phyloP scores from a whole-genome alignment of 2,329 filamentous ascomycete genomes.

The Verticillium tricorpus region DNA sequence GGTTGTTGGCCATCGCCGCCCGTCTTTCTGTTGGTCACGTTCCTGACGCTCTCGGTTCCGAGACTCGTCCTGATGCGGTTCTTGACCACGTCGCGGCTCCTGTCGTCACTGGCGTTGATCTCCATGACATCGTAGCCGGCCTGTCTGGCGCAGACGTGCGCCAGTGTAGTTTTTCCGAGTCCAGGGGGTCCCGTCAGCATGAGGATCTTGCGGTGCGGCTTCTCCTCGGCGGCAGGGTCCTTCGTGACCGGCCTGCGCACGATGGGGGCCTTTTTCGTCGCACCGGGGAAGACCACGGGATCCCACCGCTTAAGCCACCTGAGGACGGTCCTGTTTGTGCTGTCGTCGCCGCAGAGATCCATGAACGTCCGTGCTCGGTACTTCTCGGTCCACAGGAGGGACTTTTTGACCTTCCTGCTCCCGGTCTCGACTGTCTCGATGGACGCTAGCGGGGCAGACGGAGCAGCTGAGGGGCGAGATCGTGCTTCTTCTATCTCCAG shows the following conservation, averaged over 20 bases:
- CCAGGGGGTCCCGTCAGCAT: conserved; percentile 89
- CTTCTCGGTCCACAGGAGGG: conserved; percentile 91
- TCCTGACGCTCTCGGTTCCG: conserved; percentile 89
- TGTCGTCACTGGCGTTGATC: conserved; percentile 96
- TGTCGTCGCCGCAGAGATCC: conserved; percentile 89
- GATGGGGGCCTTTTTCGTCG: conserved; percentile 51
- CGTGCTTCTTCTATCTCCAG: conserved; percentile 45
- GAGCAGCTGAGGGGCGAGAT: conserved; percentile 8
- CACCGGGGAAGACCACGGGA: conserved; percentile 80
- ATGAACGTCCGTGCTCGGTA: conserved; percentile 90
- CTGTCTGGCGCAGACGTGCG: conserved; percentile 91
- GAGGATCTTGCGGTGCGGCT: conserved; percentile 79
- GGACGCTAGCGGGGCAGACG: conserved; percentile 32
- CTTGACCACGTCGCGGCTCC: conserved; percentile 84
- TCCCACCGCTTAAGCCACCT: conserved; percentile 97
- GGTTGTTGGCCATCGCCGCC: conserved; percentile 43
- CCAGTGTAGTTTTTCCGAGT: conserved; percentile 90
- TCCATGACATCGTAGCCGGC: conserved; percentile 96
- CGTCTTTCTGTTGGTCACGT: conserved; percentile 59
- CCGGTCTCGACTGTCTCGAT: conserved; percentile 30
- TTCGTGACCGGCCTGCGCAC: conserved; percentile 36
- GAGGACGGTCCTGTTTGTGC: conserved; percentile 84
- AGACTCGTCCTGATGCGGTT: conserved; percentile 87
- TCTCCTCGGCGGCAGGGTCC: conserved; percentile 59
- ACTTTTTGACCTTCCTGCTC: conserved; percentile 39